Evolutionary conservation across 1,139 yeast genomes (phyloP), one percentile per base, ranked within the genome.

Genomic region (Kurtzmaniella quercitrusa): DNA sequence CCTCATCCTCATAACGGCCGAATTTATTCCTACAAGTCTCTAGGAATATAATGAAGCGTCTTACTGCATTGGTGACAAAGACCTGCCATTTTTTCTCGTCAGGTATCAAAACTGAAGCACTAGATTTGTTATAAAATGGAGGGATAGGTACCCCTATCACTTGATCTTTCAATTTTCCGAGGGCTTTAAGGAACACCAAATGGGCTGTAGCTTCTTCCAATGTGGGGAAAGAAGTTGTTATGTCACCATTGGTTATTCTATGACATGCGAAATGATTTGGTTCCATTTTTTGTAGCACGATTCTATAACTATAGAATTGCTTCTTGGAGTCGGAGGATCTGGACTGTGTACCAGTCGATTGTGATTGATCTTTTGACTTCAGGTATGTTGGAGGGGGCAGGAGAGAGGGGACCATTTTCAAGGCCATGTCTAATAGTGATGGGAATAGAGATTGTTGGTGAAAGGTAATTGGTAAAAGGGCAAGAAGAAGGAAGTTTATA

Each of bases 101-200:
- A 16, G 52, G 44, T 10, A 48, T 46, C 8, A 41, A 41, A 11
- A 33, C 10, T 14, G 18, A 14, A 3, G 12, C 18, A 5, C 18
- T 10, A 5, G 36, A 5, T 31, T 31, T 16, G 18, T 14, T 9
- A 15, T 34, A 34, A 5, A 34, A 34, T 16, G 37, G 37, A 3
- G 37, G 37, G 14, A 34, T 34, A 6, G 23, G 18, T 8, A 18
- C 43, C 10, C 10, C 10, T 2, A 25, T 15, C n/a, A 58, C 46
- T 11, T 48, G 40, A 33, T 44, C 34, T 37, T 63, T 58, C 46
- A 67, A 54, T 9, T 47, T 54, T 14, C 47, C 50, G 45, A 68
- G 62, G 1, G 66, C 60, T 39, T 53, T 55, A 23, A 69, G 49
- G 23, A 69, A 52, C 53, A 60, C 63, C 44, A 69, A 55, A 50